Conservation (phyloP, 2,329 filamentous ascomycete genomes). For the Cladophialophora psammophila region DNA sequence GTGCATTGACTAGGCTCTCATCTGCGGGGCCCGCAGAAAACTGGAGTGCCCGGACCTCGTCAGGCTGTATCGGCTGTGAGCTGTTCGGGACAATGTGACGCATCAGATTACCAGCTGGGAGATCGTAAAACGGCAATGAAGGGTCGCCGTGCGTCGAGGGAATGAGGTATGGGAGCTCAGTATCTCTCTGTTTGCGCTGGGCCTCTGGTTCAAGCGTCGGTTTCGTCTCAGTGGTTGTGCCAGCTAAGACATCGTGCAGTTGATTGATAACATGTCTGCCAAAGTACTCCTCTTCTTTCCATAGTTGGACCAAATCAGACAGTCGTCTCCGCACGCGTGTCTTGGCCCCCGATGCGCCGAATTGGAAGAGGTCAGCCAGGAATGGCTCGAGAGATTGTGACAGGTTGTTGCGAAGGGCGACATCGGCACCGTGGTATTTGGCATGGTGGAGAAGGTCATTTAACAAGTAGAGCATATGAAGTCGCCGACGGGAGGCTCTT, state of each 20-base stretch:
- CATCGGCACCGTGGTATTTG: slow-evolving; percentile 56
- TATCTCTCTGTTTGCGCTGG: slow-evolving; percentile 16
- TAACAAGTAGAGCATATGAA: slow-evolving; percentile 79
- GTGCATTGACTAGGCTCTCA: slow-evolving; percentile 68
- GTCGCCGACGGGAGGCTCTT: slow-evolving; percentile 66
- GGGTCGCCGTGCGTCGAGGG: slow-evolving; percentile 79
- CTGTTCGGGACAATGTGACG: slow-evolving; percentile 80
- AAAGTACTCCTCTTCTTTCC: slow-evolving; percentile 73
- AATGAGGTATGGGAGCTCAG: slow-evolving; percentile 70
- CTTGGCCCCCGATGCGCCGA: slow-evolving; percentile 61
- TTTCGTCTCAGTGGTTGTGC: not conserved
- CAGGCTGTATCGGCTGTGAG: slow-evolving; percentile 73
- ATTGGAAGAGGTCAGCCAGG: slow-evolving; percentile 68
- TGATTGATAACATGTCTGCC: slow-evolving; percentile 60
- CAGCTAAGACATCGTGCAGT: slow-evolving; percentile 57
- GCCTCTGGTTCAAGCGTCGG: not conserved
- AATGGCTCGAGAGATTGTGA: slow-evolving; percentile 64
- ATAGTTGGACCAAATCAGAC: slow-evolving; percentile 69
- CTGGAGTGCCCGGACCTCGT: slow-evolving; percentile 74
- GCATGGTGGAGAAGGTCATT: slow-evolving; percentile 80
- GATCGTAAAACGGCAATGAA: slow-evolving; percentile 77
- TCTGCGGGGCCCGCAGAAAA: slow-evolving; percentile 73
- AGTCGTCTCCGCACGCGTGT: slow-evolving; percentile 73
- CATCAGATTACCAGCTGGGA: slow-evolving; percentile 82
- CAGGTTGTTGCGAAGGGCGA: slow-evolving; percentile 54